Base-by-base conservation (phyloP, 495 filamentous ascomycete species). In the Annulohypoxylon bovei region DNA sequence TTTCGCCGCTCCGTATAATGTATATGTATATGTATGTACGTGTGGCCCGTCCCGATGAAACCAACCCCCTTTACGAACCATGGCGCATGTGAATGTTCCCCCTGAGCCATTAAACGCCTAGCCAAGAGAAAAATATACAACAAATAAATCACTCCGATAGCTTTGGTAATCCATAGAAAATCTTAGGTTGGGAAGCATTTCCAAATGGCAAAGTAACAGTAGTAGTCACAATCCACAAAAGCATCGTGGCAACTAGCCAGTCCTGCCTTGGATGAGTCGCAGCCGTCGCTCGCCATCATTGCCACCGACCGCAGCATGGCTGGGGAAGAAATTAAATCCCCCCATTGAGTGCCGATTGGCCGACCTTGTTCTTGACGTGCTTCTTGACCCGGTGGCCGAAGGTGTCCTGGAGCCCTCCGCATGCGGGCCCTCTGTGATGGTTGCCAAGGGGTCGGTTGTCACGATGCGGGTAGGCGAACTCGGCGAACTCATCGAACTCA, bases 401-500 rank as follows among this genome's bases (percentile, higher is more conserved):
- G 52, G 20, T 9, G 49, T 50, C 23, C 47, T 25, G 30, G 28
- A 33, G 18, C 9, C 28, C 6, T 40, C 70, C 5, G 30, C 16
- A 23, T 28, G 55, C 6, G 64, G 30, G 25, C 39, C 68, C 67
- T 76, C 77, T 22, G 30, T 57, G 58, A 78, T 77, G 55, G 78
- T 76, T 49, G 70, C 70, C 27, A 83, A 63, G 28, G 77, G 77
- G 57, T 81, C 75, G 33, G 60, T 56, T n/a, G 58, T 9, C 44
- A 79, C 64, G 11, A 72, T 63, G 18, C 57, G 44, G 6, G 74
- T 68, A 16, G 81, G 72, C 25, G 76, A 76, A 49, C 52, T 59
- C 64, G 84, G 76, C 61, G 76, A 73, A 67, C 80, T 82, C 32
- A 63, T 64, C 25, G 59, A 32, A 23, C 20, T 62, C 27, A 75